These are phyloP conservation scores for Camelina sativa DNA, from an alignment of 345 rosid genomes.

Conservation along the genomic window DNA sequence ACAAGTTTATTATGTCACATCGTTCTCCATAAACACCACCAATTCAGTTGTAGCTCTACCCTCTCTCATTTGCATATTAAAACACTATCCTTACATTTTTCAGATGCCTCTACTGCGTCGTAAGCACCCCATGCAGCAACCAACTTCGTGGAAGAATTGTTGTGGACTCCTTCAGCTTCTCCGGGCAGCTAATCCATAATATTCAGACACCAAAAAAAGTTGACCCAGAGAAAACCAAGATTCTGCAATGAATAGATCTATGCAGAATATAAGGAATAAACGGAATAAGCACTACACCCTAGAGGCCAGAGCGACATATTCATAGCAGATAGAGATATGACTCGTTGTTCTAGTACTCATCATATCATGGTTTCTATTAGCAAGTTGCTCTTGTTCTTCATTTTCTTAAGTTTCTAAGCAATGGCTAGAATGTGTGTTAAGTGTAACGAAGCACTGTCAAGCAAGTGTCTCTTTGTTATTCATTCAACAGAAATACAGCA, in stretches of 20 bases:
- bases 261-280: background rate
- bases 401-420: conserved; percentile 2
- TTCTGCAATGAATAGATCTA: background rate
- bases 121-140: conserved; percentile 11
- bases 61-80: background rate
- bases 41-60: background rate
- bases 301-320: conserved; percentile 8
- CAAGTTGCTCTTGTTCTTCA: background rate
- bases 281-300: background rate
- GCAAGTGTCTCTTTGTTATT: conserved; percentile 13
- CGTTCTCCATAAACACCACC: background rate
- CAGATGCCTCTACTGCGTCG: conserved; percentile 36
- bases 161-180: conserved; percentile 75
- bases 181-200: conserved; percentile 26
- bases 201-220: background rate
- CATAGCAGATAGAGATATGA: background rate
- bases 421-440: conserved; percentile 3
- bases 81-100: conserved; percentile 9
- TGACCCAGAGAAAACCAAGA: no score
- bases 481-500: background rate
- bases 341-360: conserved; percentile 1
- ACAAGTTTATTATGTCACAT: no score
- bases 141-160: conserved; percentile 73
- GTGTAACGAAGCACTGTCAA: background rate
- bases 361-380: background rate